phyloP scores from a whole-genome alignment of 164 flowering plant species.

The Pachysandra terminalis region DNA sequence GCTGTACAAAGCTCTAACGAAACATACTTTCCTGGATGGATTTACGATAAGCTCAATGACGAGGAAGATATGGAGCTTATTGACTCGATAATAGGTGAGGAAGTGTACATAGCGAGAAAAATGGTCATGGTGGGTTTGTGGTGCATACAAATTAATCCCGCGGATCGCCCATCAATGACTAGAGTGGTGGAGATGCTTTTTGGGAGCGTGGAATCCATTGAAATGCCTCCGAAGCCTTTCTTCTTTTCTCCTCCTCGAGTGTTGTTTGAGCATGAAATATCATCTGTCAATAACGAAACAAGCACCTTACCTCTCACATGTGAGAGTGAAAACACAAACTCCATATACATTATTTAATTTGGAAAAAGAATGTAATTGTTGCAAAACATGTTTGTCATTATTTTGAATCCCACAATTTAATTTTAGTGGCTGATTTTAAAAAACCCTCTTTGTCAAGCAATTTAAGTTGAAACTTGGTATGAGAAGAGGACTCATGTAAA shows the following conservation, averaged over 20 bases:
- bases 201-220: slow-evolving; percentile 15
- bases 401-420: too few species aligned
- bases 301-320: not conserved
- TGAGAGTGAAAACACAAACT: too few species aligned
- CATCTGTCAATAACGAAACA: not conserved
- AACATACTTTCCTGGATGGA: slow-evolving; percentile 12
- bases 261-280: not conserved
- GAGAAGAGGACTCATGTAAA: too few species aligned
- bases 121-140: slow-evolving; percentile 22
- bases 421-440: too few species aligned
- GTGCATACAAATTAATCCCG: slow-evolving; percentile 18
- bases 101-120: slow-evolving; percentile 4
- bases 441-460: too few species aligned
- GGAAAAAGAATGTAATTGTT: too few species aligned
- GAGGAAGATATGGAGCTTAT: slow-evolving; percentile 4
- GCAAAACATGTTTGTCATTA: too few species aligned
- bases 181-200: slow-evolving; percentile 19
- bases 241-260: slow-evolving; percentile 4
- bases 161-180: slow-evolving; percentile 13
- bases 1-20: not conserved
- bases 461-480: too few species aligned
- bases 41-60: slow-evolving; percentile 10
- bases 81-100: slow-evolving; percentile 10
- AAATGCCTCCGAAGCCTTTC: slow-evolving; percentile 13
- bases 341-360: too few species aligned